Evolutionary conservation across 202 grass and related monocot species (phyloP).

Genomic region (Zoysia matrella): DNA sequence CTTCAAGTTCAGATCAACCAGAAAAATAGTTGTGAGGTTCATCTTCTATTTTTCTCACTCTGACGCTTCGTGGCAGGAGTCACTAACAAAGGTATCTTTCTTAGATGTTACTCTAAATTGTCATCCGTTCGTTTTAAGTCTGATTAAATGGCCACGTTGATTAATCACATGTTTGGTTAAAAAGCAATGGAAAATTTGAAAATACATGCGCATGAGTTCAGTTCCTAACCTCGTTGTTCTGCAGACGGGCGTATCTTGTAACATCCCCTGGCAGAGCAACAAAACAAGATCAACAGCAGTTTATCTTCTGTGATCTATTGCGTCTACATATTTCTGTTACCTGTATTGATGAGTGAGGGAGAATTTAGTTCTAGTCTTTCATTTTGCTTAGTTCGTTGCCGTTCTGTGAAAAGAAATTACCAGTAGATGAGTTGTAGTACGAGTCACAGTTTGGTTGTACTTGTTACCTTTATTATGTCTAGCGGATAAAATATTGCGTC

Average conservation of each 20-base stretch:
- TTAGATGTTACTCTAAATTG: slow-evolving; percentile 6
- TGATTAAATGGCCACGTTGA: neutral
- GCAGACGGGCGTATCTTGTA: slow-evolving; percentile 47
- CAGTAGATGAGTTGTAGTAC: slow-evolving; percentile 48
- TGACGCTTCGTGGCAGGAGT: slow-evolving; percentile 39
- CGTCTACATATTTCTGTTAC: slow-evolving; percentile 45
- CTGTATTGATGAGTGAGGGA: slow-evolving; percentile 50
- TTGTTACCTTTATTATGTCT: slow-evolving; percentile 30
- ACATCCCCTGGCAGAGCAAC: slow-evolving; percentile 40
- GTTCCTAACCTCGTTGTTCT: slow-evolving; percentile 7
- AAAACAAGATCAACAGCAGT: slow-evolving; percentile 50
- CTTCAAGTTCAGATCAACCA: slow-evolving; percentile 78
- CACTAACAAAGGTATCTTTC: slow-evolving; percentile 67
- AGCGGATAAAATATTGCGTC: slow-evolving; percentile 28
- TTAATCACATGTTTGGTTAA: neutral
- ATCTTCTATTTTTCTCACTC: slow-evolving; percentile 45
- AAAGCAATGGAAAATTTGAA: neutral
- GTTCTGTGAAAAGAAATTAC: slow-evolving; percentile 41
- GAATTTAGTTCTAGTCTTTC: slow-evolving; percentile 43
- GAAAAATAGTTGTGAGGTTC: slow-evolving; percentile 54
- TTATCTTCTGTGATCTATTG: slow-evolving; percentile 48
- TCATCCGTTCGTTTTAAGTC: neutral
- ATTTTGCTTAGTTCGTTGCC: slow-evolving; percentile 34
- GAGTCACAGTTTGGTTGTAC: slow-evolving; percentile 48
- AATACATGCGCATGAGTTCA: neutral